phyloP scores from a whole-genome alignment of 2,329 filamentous ascomycete species.

The Colletotrichum ledebouriae region DNA sequence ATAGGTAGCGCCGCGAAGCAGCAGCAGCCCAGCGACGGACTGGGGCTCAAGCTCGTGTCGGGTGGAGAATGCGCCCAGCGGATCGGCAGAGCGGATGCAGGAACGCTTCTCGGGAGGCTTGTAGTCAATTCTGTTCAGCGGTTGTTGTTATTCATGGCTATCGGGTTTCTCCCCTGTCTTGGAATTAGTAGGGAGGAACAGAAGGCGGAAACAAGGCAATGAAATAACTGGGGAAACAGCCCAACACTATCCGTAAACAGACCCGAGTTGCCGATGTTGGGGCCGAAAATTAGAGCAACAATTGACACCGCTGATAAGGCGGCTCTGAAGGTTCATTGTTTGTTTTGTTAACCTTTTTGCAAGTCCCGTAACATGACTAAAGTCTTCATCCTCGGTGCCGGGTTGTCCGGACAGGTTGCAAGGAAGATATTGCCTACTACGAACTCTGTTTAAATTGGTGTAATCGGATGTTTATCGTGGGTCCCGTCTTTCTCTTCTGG shows the following conservation, averaged over 20 bases:
- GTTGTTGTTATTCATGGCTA: conserved; percentile 10
- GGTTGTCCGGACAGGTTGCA: conserved; percentile 5
- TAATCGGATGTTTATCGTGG: conserved; percentile 25
- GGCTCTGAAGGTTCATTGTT: conserved; percentile 3
- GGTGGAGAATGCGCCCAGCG: conserved; percentile 18
- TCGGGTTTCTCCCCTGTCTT: conserved; percentile 8
- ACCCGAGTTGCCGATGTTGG: background rate
- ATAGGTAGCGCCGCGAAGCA: background rate
- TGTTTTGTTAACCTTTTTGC: background rate
- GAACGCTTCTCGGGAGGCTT: background rate
- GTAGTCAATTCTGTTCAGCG: background rate
- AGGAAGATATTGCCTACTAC: conserved; percentile 8
- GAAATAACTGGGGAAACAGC: background rate
- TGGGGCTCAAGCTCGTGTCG: conserved; percentile 29
- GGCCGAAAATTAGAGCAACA: background rate
- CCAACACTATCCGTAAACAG: background rate
- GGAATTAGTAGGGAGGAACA: background rate
- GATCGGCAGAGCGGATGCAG: conserved; percentile 12
- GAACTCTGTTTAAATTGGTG: conserved; percentile 24
- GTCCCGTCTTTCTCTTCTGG: conserved; percentile 5
- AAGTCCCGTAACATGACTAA: background rate
- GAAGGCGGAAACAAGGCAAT: background rate
- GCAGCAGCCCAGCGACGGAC: background rate
- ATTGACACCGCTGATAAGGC: conserved; percentile 2
- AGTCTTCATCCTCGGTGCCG: background rate